Evolutionary conservation across 2,329 filamentous ascomycete genomes (phyloP).

Genomic region (Boeremia lycopersici): DNA sequence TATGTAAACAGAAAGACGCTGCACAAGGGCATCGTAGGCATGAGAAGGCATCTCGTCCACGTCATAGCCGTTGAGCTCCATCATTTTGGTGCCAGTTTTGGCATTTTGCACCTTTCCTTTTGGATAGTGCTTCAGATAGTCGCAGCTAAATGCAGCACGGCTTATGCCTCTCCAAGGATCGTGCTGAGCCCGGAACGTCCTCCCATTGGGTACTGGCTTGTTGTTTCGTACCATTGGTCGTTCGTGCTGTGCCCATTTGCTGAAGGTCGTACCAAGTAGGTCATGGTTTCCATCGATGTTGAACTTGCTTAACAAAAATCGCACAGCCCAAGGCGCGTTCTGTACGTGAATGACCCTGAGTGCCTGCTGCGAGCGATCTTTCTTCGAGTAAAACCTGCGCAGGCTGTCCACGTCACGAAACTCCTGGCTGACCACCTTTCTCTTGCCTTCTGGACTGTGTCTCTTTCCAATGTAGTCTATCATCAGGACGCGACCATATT

Average conservation of each 20-base stretch:
- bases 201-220: slow-evolving; percentile 58
- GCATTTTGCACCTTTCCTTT: slow-evolving; percentile 29
- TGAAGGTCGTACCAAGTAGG: slow-evolving; percentile 57
- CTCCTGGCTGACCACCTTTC: slow-evolving; percentile 57
- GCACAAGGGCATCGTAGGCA: slow-evolving; percentile 58
- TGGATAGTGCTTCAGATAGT: slow-evolving; percentile 57
- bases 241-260: slow-evolving; percentile 56
- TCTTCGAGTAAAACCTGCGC: slow-evolving; percentile 52
- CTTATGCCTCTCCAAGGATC: slow-evolving; percentile 59
- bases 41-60: slow-evolving; percentile 51
- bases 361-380: slow-evolving; percentile 42
- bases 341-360: slow-evolving; percentile 57
- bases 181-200: slow-evolving; percentile 56
- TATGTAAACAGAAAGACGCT: slow-evolving; percentile 58
- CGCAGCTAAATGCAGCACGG: slow-evolving; percentile 57
- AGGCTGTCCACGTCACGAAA: slow-evolving; percentile 53
- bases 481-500: slow-evolving; percentile 55
- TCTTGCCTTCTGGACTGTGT: slow-evolving; percentile 45
- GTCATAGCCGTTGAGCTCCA: slow-evolving; percentile 59
- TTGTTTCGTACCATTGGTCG: slow-evolving; percentile 56
- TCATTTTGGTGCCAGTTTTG: slow-evolving; percentile 48
- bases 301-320: slow-evolving; percentile 58
- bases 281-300: slow-evolving; percentile 58
- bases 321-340: slow-evolving; percentile 59
- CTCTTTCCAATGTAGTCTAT: slow-evolving; percentile 56